phyloP scores from a whole-genome alignment of 805 yeast species.

The Saccharomycopsis synnaedendra region DNA sequence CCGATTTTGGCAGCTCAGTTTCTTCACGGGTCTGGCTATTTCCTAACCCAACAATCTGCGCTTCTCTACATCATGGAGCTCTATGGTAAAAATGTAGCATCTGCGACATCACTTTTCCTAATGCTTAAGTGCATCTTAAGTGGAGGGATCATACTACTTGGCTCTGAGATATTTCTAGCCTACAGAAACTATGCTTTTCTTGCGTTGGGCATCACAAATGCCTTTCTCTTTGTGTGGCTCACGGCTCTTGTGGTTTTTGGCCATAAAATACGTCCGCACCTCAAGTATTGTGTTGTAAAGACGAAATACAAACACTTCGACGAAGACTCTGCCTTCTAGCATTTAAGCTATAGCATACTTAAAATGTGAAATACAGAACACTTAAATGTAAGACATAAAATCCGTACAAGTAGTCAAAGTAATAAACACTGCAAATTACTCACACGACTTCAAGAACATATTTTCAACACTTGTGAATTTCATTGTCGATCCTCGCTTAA shows the following conservation, averaged over 20 bases:
- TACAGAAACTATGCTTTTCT: slow-evolving; percentile 7
- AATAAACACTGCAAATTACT: too few relatives aligned
- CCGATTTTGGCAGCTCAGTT: slow-evolving; percentile 1
- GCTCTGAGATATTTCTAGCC: slow-evolving; percentile 2
- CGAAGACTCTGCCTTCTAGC: background rate
- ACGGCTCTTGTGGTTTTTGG: background rate
- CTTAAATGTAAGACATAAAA: too few relatives aligned
- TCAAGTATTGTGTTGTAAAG: slow-evolving; percentile 4
- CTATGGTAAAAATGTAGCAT: slow-evolving; percentile 9
- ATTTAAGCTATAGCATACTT: too few relatives aligned
- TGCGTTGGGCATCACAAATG: slow-evolving; percentile 4
- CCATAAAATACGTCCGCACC: background rate
- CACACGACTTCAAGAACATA: too few relatives aligned
- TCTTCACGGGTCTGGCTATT: slow-evolving; percentile 13
- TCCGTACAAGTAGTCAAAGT: too few relatives aligned
- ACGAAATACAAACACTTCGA: slow-evolving; percentile 1
- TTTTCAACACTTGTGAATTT: too few relatives aligned
- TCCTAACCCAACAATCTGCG: slow-evolving; percentile 10
- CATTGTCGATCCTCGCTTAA: too few relatives aligned
- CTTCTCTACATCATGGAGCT: slow-evolving; percentile 11
- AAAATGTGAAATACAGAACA: too few relatives aligned
- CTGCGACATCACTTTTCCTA: slow-evolving; percentile 6
- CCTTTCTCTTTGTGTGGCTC: background rate
- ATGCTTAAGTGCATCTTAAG: slow-evolving; percentile 5
- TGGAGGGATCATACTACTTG: slow-evolving; percentile 8